These are phyloP conservation scores for Pseudocercospora vitis DNA, from an alignment of 2,329 filamentous ascomycete genomes.

Conservation along the genomic window DNA sequence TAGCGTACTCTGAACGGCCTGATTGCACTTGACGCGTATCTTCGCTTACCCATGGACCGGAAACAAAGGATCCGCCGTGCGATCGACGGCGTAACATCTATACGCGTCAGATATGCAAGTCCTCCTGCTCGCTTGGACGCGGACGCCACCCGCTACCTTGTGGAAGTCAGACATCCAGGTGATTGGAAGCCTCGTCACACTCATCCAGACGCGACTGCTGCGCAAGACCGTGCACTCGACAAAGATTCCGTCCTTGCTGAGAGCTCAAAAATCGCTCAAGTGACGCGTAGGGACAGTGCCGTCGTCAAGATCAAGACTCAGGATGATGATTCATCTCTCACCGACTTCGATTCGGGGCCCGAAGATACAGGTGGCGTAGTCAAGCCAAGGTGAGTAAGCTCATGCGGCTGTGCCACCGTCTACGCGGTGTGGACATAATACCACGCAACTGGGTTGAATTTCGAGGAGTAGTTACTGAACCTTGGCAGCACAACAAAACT, in stretches of 20 bases:
- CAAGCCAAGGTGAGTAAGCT: slow-evolving; percentile 7
- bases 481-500: slow-evolving; percentile 14
- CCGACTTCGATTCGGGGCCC: neutral
- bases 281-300: slow-evolving; percentile 24
- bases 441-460: neutral
- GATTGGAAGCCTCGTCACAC: slow-evolving; percentile 23
- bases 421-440: neutral
- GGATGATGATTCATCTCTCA: slow-evolving; percentile 7
- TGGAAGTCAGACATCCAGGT: slow-evolving; percentile 12
- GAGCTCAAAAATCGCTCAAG: slow-evolving; percentile 18
- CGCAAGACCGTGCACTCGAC: slow-evolving; percentile 23
- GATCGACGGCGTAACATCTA: slow-evolving; percentile 17
- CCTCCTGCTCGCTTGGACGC: slow-evolving; percentile 20
- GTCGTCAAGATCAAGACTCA: slow-evolving; percentile 1
- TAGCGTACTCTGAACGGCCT: neutral
- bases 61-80: neutral
- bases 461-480: slow-evolving; percentile 4
- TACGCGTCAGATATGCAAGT: slow-evolving; percentile 24
- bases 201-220: slow-evolving; percentile 23
- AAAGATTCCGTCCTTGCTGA: slow-evolving; percentile 21
- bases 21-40: neutral
- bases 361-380: slow-evolving; percentile 2
- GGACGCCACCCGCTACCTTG: slow-evolving; percentile 13
- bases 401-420: slow-evolving; percentile 4
- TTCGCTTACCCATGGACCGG: neutral